Evolutionary conservation across 2,329 filamentous ascomycete genomes (phyloP).

Genomic region (Boeremia lycopersici): DNA sequence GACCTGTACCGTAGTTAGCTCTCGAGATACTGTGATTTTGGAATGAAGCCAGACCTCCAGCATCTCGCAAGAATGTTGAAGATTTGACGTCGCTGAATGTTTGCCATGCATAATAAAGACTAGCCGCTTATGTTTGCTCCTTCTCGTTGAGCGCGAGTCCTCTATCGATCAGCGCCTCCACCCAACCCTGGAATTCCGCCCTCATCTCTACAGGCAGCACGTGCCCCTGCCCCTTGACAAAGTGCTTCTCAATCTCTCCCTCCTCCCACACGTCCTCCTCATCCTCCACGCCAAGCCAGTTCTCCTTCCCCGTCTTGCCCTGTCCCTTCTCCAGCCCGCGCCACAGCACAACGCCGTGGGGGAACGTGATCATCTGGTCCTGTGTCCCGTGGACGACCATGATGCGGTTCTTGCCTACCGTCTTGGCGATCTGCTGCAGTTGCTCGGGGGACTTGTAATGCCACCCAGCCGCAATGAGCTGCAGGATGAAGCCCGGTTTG

Average conservation of each 20-base stretch:
- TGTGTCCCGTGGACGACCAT: constrained; percentile 75
- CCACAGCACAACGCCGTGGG: constrained; percentile 72
- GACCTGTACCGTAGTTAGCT: too few relatives aligned
- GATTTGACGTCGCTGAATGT: too few relatives aligned
- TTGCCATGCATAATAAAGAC: too few relatives aligned
- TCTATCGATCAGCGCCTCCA: constrained; percentile 65
- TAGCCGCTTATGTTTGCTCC: too few relatives aligned
- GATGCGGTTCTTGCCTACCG: constrained; percentile 74
- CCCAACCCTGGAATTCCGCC: constrained; percentile 68
- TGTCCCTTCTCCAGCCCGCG: constrained; percentile 66
- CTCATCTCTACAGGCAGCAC: constrained; percentile 74
- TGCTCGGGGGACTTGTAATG: constrained; percentile 76
- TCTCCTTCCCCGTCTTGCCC: constrained; percentile 41
- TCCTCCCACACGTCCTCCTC: constrained; percentile 47
- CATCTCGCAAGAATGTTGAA: too few relatives aligned
- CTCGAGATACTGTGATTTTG: too few relatives aligned
- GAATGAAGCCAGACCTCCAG: too few relatives aligned
- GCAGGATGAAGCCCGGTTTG: constrained; percentile 72
- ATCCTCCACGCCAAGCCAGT: constrained; percentile 40
- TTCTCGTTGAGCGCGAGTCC: constrained; percentile 22
- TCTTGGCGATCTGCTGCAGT: constrained; percentile 68
- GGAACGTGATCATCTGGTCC: constrained; percentile 78
- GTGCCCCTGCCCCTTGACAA: constrained; percentile 77
- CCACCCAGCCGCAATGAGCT: constrained; percentile 79
- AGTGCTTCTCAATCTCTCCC: constrained; percentile 58